Evolutionary conservation across 371 early-diverging fungal species (phyloP).

Genomic region (Apophysomyces variabilis): DNA sequence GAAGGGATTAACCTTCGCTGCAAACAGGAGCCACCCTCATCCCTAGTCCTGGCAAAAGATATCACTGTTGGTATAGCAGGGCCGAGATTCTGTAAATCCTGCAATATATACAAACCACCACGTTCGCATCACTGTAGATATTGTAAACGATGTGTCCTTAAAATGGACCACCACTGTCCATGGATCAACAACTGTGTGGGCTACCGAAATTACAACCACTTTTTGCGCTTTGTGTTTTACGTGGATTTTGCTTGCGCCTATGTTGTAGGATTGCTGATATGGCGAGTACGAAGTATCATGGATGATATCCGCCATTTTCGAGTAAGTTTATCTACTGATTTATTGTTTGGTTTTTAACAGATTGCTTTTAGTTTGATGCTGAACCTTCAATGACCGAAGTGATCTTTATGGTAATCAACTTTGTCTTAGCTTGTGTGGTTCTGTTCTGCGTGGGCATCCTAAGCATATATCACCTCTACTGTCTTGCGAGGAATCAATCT

Average conservation of each 20-base stretch:
- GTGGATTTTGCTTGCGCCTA: constrained; percentile 65
- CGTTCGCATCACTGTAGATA: constrained; percentile 82
- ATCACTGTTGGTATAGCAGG: constrained; percentile 38
- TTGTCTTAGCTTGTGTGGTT: constrained; percentile 72
- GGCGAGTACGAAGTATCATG: constrained; percentile 40
- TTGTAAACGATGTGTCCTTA: constrained; percentile 83
- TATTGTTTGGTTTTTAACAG: neutral
- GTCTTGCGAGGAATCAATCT: constrained; percentile 84
- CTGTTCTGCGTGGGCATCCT: constrained; percentile 84
- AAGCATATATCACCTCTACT: constrained; percentile 81
- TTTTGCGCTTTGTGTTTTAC: constrained; percentile 83
- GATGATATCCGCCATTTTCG: constrained; percentile 36
- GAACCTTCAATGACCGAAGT: constrained; percentile 66
- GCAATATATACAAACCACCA: constrained; percentile 79
- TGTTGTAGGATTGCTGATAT: constrained; percentile 32
- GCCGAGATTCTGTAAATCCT: constrained; percentile 76
- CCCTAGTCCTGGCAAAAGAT: constrained; percentile 20
- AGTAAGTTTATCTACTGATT: constrained; percentile 9
- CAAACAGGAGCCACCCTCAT: constrained; percentile 37
- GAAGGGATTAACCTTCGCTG: neutral
- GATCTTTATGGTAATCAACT: constrained; percentile 74
- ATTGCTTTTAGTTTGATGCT: constrained; percentile 27
- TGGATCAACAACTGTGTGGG: constrained; percentile 99
- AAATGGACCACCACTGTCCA: constrained; percentile 96
- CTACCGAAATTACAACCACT: constrained; percentile 84